Conservation (phyloP, 208 protist genomes). For the Trypanosoma platydactyli region DNA sequence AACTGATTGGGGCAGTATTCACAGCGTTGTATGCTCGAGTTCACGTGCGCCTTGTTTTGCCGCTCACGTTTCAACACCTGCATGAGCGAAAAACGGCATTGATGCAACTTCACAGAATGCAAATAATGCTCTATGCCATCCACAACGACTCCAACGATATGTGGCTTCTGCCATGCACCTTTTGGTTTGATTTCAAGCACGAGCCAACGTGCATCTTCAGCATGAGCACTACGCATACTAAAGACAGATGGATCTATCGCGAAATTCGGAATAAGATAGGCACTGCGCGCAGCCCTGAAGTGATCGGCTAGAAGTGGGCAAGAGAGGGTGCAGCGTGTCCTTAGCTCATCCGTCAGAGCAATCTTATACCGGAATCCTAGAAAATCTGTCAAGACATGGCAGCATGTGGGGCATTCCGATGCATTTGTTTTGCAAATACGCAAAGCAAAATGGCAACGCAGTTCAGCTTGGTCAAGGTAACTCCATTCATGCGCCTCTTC, state of each 20-base stretch:
- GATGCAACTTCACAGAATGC: constrained; percentile 41
- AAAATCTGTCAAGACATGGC: constrained; percentile 6
- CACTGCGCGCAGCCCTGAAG: constrained; percentile 1
- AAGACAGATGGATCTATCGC: constrained; percentile 6
- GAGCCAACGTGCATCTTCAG: constrained; percentile 2
- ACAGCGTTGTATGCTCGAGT: background rate
- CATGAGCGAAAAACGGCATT: constrained; percentile 71
- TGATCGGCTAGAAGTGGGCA: background rate
- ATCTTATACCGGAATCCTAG: constrained; percentile 20
- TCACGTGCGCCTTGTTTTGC: background rate
- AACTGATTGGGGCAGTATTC: constrained; percentile 66
- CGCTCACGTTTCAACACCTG: constrained; percentile 36
- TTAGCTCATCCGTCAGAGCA: constrained; percentile 7
- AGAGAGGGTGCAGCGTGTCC: constrained; percentile 1
- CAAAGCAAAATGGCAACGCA: constrained; percentile 10
- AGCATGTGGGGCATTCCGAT: constrained; percentile 14
- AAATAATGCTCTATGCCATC: constrained; percentile 42
- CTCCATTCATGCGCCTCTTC: constrained; percentile 1
- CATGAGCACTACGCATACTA: background rate
- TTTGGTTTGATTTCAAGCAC: constrained; percentile 80
- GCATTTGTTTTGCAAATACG: constrained; percentile 5
- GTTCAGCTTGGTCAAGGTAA: background rate
- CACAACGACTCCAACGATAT: constrained; percentile 56
- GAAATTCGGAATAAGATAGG: constrained; percentile 28
- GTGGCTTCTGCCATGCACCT: constrained; percentile 50